A percentile compares a stretch with the other conserved stretches of the same genome.
phyloP scores from a whole-genome alignment of 805 yeast species.

The Starmerella apicola region DNA sequence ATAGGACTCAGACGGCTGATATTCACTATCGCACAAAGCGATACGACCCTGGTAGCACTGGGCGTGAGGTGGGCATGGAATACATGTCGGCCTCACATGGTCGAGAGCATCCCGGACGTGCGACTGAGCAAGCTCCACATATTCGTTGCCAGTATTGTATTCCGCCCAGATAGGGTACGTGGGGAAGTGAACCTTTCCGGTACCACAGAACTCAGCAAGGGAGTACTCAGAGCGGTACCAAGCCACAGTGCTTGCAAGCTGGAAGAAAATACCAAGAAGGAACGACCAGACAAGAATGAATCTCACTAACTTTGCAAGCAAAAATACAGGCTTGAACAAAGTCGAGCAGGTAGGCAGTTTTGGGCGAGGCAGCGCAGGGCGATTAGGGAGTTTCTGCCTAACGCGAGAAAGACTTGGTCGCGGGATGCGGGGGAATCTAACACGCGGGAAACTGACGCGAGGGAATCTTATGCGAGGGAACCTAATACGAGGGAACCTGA shows the following conservation, averaged over 20 bases:
- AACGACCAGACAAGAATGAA: not conserved
- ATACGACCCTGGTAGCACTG: conserved; percentile 51
- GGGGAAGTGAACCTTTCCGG: conserved; percentile 3
- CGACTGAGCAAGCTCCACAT: conserved; percentile 5
- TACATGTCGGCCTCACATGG: conserved; percentile 33
- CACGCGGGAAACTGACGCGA: conserved; percentile 3
- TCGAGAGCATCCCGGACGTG: conserved; percentile 12
- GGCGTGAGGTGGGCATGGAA: conserved; percentile 71
- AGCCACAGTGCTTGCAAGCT: not conserved
- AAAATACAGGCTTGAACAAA: not conserved
- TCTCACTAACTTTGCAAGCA: not conserved
- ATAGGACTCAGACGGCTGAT: conserved; percentile 40
- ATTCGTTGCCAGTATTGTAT: conserved; percentile 3
- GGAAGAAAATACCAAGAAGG: not conserved
- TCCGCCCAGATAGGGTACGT: conserved; percentile 15
- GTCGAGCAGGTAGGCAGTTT: too few relatives aligned
- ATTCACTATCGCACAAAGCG: conserved; percentile 62
- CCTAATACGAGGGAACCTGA: not conserved
- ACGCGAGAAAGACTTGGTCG: not conserved
- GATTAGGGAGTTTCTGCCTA: not conserved
- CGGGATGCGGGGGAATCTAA: conserved; percentile 1
- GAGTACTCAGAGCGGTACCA: conserved; percentile 15
- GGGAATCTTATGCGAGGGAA: conserved; percentile 6
- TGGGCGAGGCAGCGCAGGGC: conserved; percentile 1
- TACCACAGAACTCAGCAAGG: conserved; percentile 17